Evolutionary conservation across 2,329 filamentous ascomycete species (phyloP).

Genomic region (Neofusicoccum sp.): DNA sequence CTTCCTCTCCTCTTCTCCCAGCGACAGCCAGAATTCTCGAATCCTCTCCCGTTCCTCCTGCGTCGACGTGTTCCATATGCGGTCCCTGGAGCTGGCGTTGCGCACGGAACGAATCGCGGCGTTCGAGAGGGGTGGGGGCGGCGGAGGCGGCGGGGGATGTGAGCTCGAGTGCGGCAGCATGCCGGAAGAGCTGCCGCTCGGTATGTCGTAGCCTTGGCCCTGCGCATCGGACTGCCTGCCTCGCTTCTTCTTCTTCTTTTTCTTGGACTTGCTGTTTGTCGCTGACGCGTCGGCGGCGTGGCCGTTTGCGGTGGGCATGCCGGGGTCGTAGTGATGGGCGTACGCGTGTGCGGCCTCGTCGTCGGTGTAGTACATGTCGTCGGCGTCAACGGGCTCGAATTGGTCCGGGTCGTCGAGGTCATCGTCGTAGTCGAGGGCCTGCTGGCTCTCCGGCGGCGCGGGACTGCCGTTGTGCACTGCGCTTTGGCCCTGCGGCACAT

Average conservation of each 20-base stretch:
- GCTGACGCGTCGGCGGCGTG: conserved; percentile 12
- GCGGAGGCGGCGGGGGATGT: conserved; percentile 37
- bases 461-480: conserved; percentile 14
- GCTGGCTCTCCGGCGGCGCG: conserved; percentile 20
- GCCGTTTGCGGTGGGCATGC: conserved; percentile 21
- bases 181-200: conserved; percentile 26
- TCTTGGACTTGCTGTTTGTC: conserved; percentile 57
- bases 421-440: conserved; percentile 43
- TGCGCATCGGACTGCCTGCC: neutral
- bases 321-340: conserved; percentile 31
- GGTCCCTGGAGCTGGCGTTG: conserved; percentile 61
- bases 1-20: conserved; percentile 92
- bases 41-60: conserved; percentile 95
- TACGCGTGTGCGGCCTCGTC: conserved; percentile 32
- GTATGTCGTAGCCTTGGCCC: conserved; percentile 3
- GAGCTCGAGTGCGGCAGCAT: conserved; percentile 21
- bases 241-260: conserved; percentile 57
- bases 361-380: conserved; percentile 40
- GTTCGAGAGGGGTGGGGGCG: conserved; percentile 43
- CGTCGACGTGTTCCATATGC: conserved; percentile 96
- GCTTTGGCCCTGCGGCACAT: conserved; percentile 24
- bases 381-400: conserved; percentile 29
- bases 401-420: conserved; percentile 43
- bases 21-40: conserved; percentile 94
- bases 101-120: conserved; percentile 43